Base-by-base conservation (phyloP, 768 basidiomycete species). In the Aureoboletus auriporus region DNA sequence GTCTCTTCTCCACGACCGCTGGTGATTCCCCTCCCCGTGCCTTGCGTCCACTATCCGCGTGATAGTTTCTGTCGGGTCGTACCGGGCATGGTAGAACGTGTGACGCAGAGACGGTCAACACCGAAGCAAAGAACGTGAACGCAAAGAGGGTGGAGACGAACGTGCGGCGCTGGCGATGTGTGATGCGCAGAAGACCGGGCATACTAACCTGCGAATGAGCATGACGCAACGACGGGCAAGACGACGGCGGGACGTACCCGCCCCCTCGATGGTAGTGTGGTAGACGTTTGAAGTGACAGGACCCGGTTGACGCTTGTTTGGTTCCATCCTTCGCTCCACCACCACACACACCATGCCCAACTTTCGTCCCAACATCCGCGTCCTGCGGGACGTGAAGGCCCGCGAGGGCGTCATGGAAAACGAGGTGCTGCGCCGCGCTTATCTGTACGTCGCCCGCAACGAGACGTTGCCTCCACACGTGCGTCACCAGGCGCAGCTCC, bases 361-460 rank as follows among this genome's bases (percentile, higher is more conserved):
- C 46, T 51, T 54, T 53, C 58, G 71, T 60, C 66, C 69, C 42
- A 76, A 76, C 55, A 67, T 68, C 47, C 75, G 76, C 49, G 75
- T 91, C 44, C 66, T 89, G 41, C 82, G 89, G 63, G 89, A 92
- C 66, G 79, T 89, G 46, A 87, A 87, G 58, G 86, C 85, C 20
- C 84, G 89, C 43, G 63, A 77, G 16, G 81, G 83, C 50, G 86
- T 91, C 50, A 71, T 73, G 50, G 78, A 78, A 39, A 83, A 84
- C 63, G 95, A 98, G 66, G 75, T 95, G 40, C 74, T 84, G 27
- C 84, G 94, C 16, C 77, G 91, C 39, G 94, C 95, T 0, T 94
- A 95, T 68, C 82, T 97, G 42, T 93, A 84, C 69, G 88, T 97
- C 56, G 93, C 94, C 20, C 81, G 95, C 51, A 97, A 98, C 70